phyloP scores from a whole-genome alignment of 345 rosid genomes.

The Pistacia integerrima region DNA sequence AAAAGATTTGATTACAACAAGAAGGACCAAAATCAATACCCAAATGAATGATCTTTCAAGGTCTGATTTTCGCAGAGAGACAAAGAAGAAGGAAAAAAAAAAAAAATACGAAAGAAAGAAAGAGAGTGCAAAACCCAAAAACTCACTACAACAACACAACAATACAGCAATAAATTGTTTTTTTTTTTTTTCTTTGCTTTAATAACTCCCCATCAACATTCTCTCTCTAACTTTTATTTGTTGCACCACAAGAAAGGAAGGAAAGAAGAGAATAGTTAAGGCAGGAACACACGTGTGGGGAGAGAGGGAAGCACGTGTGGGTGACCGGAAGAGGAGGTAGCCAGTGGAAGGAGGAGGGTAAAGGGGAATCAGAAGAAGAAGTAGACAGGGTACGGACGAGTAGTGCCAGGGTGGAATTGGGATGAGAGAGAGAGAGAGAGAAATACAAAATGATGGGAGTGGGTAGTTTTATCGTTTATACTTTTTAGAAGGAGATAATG shows the following conservation, averaged over 20 bases:
- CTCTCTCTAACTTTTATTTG: slow-evolving; percentile 58
- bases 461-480: slow-evolving; percentile 47
- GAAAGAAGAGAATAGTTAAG: slow-evolving; percentile 31
- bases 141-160: slow-evolving; percentile 2
- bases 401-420: slow-evolving; percentile 49
- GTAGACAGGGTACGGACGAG: slow-evolving; percentile 38
- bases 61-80: slow-evolving; percentile 15
- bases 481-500: slow-evolving; percentile 22
- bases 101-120: background rate
- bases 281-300: slow-evolving; percentile 24
- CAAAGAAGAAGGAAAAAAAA: background rate
- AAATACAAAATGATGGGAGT: slow-evolving; percentile 44
- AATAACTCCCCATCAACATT: slow-evolving; percentile 24
- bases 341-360: slow-evolving; percentile 28
- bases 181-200: background rate
- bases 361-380: slow-evolving; percentile 15
- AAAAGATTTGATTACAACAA: background rate
- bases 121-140: slow-evolving; percentile 33
- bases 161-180: background rate
- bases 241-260: slow-evolving; percentile 59
- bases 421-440: background rate
- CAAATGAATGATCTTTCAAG: slow-evolving; percentile 18
- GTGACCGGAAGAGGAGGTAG: slow-evolving; percentile 48
- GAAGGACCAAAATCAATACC: background rate
- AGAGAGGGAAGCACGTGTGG: slow-evolving; percentile 44